A percentile compares a stretch with the other conserved stretches of the same genome.
These are phyloP conservation scores for Aspergillus thermomutatus DNA, from an alignment of 2,329 filamentous ascomycete genomes.

Conservation along the genomic window DNA sequence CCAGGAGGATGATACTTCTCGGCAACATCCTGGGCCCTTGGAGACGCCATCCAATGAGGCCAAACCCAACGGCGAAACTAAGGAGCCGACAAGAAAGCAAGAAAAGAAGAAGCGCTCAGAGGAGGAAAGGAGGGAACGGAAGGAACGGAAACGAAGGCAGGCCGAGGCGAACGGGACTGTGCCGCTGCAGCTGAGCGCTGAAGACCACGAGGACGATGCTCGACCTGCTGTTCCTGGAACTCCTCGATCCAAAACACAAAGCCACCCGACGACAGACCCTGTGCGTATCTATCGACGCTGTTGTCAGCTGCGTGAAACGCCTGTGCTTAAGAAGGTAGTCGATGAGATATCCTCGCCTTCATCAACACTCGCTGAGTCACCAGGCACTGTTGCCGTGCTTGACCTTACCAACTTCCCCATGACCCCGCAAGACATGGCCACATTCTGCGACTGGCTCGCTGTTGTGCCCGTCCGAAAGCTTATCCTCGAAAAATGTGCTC, in stretches of 20 bases:
- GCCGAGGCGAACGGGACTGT: slow-evolving; percentile 85
- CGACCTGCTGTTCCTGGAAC: slow-evolving; percentile 28
- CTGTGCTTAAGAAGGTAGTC: slow-evolving; percentile 85
- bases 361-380: slow-evolving; percentile 60
- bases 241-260: slow-evolving; percentile 53
- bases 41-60: slow-evolving; percentile 23
- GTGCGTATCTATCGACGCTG: slow-evolving; percentile 90
- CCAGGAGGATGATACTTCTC: slow-evolving; percentile 15
- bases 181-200: slow-evolving; percentile 75
- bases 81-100: slow-evolving; percentile 67
- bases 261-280: slow-evolving; percentile 81
- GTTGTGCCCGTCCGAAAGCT: slow-evolving; percentile 88
- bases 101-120: slow-evolving; percentile 96
- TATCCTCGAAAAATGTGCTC: slow-evolving; percentile 78
- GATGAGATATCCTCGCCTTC: slow-evolving; percentile 75
- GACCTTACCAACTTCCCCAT: slow-evolving; percentile 83
- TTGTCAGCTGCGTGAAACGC: slow-evolving; percentile 88
- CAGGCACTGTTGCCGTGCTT: slow-evolving; percentile 76
- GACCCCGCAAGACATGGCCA: slow-evolving; percentile 77
- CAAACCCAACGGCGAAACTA: slow-evolving; percentile 26
- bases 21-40: slow-evolving; percentile 8
- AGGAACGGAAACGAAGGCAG: slow-evolving; percentile 79
- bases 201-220: slow-evolving; percentile 60
- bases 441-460: slow-evolving; percentile 88
- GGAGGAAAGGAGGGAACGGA: slow-evolving; percentile 85